Evolutionary conservation across 1,139 yeast species (phyloP), one percentile per base, ranked within the genome.

Genomic region (Eremothecium gossypii): DNA sequence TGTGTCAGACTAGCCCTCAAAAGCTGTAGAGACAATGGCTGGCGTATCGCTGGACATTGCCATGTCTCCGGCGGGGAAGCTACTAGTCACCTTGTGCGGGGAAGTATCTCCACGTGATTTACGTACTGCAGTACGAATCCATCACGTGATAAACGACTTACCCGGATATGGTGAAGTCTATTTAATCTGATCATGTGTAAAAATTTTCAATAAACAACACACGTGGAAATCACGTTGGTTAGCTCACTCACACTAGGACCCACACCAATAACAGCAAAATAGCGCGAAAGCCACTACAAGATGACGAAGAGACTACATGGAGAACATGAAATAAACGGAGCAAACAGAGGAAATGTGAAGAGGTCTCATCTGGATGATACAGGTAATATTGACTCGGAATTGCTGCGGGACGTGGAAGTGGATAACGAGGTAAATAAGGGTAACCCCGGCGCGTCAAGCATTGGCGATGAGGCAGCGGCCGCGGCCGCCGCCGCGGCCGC

Each of bases 401-500:
- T 34, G 37, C 29, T 34, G 14, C n/a, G 37, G 14, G 37, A n/a
- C 27, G 37, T 34, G 10, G 37, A 34, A 8, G 37, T 34, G 9
- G 37, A 34, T 9, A 29, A 34, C 20, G 37, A 23, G 4, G 37
- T 34, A 9, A 34, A 34, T 34, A 34, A 34, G 37, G 37, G 17
- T 9, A 34, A 34, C 14, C 13, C n/a, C 30, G 27, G 13, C 13
- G 30, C 27, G 36, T 26, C 37, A 20, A 42, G 36, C 14, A 36
- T 23, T 30, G 29, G 33, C 11, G 32, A 38, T 27, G 40, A 41
- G 12, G 34, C 37, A 23, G 37, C 41, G 26, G 37, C 35, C 13
- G 44, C 45, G n/a, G 44, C 44, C 9, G 36, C 41, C 12, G 35
- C 45, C 8, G 37, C 34, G 29, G 14, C 23, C 14, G 27, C 30